Evolutionary conservation across 345 rosid species (phyloP).

Genomic region (Pelargonium nanum): DNA sequence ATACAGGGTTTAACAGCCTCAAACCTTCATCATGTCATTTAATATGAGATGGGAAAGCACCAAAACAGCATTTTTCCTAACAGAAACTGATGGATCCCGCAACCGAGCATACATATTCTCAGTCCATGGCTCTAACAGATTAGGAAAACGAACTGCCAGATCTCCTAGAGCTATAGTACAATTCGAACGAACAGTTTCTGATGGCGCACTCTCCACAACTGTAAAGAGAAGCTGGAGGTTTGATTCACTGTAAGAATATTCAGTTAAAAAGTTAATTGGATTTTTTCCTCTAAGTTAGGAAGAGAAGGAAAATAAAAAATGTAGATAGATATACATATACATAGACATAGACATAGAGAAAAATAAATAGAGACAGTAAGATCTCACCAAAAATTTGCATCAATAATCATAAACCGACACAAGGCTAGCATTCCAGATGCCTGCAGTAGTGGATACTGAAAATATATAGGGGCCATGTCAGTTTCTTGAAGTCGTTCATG

Average conservation of each 20-base stretch:
- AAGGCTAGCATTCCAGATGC: conserved; percentile 95
- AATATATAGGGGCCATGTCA: conserved; percentile 5
- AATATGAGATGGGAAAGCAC: conserved; percentile 96
- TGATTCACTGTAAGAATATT: conserved; percentile 50
- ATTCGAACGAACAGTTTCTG: conserved; percentile 87
- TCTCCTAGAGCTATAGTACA: conserved; percentile 95
- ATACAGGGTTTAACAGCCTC: conserved; percentile 10
- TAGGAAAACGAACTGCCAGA: conserved; percentile 95
- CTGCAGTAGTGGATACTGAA: conserved; percentile 76
- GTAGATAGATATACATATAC: neutral
- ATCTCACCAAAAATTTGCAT: conserved; percentile 72
- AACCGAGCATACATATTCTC: conserved; percentile 83
- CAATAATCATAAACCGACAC: conserved; percentile 87
- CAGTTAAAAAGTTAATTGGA: neutral
- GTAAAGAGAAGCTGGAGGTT: conserved; percentile 98
- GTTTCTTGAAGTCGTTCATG: neutral
- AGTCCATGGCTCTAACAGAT: conserved; percentile 93
- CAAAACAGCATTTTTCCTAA: conserved; percentile 91
- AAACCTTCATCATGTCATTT: conserved; percentile 99
- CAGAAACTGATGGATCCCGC: conserved; percentile 66
- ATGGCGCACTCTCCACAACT: conserved; percentile 82
- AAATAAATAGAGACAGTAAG: conserved; percentile 10
- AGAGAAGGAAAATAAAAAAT: neutral
- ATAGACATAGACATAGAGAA: neutral
- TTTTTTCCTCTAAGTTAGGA: neutral